Conservation (phyloP, 140 eudicot species). For the Ambrosia hybrid region DNA sequence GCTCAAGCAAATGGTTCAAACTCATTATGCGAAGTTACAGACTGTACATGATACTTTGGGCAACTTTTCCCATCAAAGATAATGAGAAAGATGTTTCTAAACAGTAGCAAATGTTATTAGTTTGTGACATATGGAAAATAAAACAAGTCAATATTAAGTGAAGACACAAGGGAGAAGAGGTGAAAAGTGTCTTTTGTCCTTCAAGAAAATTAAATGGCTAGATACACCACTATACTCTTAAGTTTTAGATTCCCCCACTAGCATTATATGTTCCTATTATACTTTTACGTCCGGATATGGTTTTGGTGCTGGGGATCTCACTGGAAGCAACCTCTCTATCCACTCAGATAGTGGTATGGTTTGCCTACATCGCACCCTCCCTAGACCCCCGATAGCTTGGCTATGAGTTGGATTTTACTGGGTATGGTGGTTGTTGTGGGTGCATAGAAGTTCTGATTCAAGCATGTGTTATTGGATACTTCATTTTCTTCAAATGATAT, state of each 20-base stretch:
- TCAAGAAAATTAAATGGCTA: background rate
- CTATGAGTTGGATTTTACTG: too few relatives aligned
- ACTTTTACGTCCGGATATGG: too few relatives aligned
- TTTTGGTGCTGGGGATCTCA: too few relatives aligned
- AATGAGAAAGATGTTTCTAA: background rate
- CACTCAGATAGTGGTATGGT: too few relatives aligned
- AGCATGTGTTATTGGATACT: conserved; percentile 12
- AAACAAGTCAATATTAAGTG: background rate
- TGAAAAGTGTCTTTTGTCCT: background rate
- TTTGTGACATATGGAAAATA: conserved; percentile 11
- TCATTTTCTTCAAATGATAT: conserved; percentile 12
- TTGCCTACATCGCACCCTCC: too few relatives aligned
- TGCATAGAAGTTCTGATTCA: conserved; percentile 16
- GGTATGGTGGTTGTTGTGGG: too few relatives aligned
- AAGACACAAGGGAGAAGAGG: conserved; percentile 11
- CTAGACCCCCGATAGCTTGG: too few relatives aligned
- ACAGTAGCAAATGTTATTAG: background rate
- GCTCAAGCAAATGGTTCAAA: too few relatives aligned
- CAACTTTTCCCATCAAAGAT: conserved; percentile 5
- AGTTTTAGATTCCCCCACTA: too few relatives aligned
- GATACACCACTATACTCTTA: background rate
- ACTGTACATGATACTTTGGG: conserved; percentile 15
- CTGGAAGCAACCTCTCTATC: too few relatives aligned
- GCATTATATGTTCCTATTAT: too few relatives aligned
- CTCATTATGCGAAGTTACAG: too few relatives aligned